Evolutionary conservation across 257 asterid genomes (phyloP).

Genomic region (Forsythia viridissima): DNA sequence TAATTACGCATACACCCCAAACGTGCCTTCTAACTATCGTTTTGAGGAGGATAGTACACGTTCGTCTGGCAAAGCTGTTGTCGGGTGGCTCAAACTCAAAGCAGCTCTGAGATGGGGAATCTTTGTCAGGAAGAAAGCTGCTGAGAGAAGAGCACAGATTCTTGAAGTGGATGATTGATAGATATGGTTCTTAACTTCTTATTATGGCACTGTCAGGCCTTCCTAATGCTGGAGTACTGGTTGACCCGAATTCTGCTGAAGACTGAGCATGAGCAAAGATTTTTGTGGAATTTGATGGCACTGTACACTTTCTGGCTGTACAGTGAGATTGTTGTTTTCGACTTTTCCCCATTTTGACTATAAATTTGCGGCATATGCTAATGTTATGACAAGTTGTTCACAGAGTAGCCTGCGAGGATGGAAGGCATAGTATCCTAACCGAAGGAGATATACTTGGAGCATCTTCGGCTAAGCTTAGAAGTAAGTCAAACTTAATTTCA

Average conservation of each 20-base stretch:
- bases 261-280: background rate
- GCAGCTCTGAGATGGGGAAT: slow-evolving; percentile 99
- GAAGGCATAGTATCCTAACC: background rate
- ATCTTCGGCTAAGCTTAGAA: background rate
- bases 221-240: background rate
- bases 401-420: background rate
- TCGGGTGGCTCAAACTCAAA: slow-evolving; percentile 97
- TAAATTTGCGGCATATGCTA: background rate
- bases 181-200: background rate
- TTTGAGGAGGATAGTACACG: slow-evolving; percentile 64
- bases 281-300: background rate
- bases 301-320: background rate
- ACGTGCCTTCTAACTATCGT: slow-evolving; percentile 43
- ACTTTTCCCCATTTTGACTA: background rate
- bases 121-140: slow-evolving; percentile 88
- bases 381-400: background rate
- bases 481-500: background rate
- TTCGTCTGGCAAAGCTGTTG: slow-evolving; percentile 91
- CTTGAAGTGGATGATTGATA: slow-evolving; percentile 74
- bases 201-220: background rate
- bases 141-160: slow-evolving; percentile 95
- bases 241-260: background rate
- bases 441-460: background rate
- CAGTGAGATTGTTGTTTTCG: background rate
- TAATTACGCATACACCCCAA: slow-evolving; percentile 42